These are phyloP conservation scores for Atalantia buxifolia DNA, from an alignment of 345 rosid species.

Conservation along the genomic window DNA sequence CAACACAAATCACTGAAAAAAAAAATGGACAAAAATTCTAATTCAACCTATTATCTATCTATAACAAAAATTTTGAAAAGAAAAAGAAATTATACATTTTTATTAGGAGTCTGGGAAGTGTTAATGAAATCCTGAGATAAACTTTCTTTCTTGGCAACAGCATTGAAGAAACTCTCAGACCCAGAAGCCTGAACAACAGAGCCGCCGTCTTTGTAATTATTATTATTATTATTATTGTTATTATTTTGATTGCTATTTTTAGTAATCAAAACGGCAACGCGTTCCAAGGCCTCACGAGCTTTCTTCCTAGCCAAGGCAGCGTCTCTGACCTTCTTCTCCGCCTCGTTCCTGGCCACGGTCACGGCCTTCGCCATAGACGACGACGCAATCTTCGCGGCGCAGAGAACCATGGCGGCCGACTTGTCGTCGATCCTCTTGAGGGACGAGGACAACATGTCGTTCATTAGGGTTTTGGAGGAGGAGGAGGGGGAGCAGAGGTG, in stretches of 20 bases:
- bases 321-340: slow-evolving; percentile 55
- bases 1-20: not conserved
- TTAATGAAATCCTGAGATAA: not conserved
- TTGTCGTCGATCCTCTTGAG: slow-evolving; percentile 29
- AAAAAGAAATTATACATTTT: not conserved
- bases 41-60: not conserved
- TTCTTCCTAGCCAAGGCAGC: slow-evolving; percentile 61
- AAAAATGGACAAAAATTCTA: not conserved
- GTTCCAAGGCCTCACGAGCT: slow-evolving; percentile 67
- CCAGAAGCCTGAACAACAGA: slow-evolving; percentile 8
- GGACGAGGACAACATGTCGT: not conserved
- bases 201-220: not conserved
- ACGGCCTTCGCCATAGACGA: slow-evolving; percentile 59
- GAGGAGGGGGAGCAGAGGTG: slow-evolving; percentile 50
- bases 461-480: not conserved
- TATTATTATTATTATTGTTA: not conserved
- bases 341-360: slow-evolving; percentile 30
- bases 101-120: not conserved
- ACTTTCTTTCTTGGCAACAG: not conserved
- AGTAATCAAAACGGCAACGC: slow-evolving; percentile 21
- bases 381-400: slow-evolving; percentile 60
- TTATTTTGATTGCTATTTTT: slow-evolving; percentile 4
- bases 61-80: not conserved
- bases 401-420: slow-evolving; percentile 40
- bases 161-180: not conserved